phyloP scores from a whole-genome alignment of 768 basidiomycete genomes.

The Scleroderma bovista region DNA sequence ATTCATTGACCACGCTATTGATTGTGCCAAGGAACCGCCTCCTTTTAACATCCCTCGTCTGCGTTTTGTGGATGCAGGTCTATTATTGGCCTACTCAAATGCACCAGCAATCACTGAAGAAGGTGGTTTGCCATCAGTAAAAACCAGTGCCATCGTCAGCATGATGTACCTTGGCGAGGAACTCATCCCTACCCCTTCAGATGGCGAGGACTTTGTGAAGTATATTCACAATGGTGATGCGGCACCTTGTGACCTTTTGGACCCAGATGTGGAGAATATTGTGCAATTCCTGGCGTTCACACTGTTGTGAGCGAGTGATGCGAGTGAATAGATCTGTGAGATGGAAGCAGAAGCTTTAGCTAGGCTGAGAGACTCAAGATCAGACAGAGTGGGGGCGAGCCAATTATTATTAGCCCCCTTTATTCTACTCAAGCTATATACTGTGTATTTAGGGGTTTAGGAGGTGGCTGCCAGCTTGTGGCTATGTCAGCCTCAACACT shows the following conservation, averaged over 20 bases:
- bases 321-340: too few species aligned
- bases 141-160: not conserved
- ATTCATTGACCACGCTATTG: conserved; percentile 1
- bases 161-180: not conserved
- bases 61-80: conserved; percentile 6
- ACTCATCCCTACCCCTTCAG: not conserved
- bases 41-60: conserved; percentile 6
- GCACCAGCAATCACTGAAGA: not conserved
- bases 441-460: too few species aligned
- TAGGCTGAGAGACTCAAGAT: too few species aligned
- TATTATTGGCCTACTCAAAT: not conserved
- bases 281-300: not conserved
- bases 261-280: not conserved
- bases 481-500: too few species aligned
- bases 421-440: too few species aligned
- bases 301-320: too few species aligned
- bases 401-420: too few species aligned
- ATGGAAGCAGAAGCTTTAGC: too few species aligned
- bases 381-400: too few species aligned
- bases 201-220: too few species aligned
- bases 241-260: not conserved
- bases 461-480: too few species aligned
- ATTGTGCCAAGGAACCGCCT: not conserved
- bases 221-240: not conserved
- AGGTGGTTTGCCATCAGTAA: not conserved